Evolutionary conservation across 164 flowering plant species (phyloP), one percentile per base, ranked within the genome.

Genomic region (Echeveria elegans): DNA sequence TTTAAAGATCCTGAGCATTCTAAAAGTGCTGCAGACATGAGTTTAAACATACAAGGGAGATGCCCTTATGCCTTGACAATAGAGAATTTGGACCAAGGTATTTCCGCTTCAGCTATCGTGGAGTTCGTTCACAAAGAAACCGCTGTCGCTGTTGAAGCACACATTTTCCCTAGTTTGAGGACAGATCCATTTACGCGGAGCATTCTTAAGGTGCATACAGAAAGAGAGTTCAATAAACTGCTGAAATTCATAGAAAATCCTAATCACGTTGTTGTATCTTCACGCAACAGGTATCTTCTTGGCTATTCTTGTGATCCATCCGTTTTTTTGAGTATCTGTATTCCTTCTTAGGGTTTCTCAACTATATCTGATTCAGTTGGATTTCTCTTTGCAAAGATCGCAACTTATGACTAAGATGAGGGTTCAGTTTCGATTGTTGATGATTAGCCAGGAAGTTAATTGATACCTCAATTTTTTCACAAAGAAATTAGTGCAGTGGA

Each of bases 61-160:
- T 48, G 24, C 24, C 24, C 23, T 19, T 48, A 48, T 48, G 56
- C 5, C 24, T n/a, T 48, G 24, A 24, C 56, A 23, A 59, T 84
- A 60, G 79, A 79, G 31, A 84, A 86, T 72, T 53, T 86, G 69
- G 88, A 84, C 63, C 83, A 72, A 58, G 83, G 74, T 30, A 40
- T 86, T 38, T 53, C 75, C 23, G 67, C 83, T 11, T 62, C 76
- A 62, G 48, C 70, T 5, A 64, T 84, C 37, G 72, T 61, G 63
- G 79, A 77, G 30, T 86, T 86, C 74, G 47, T 84, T 60, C 66
- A 52, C 29, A 56, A 64, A 24, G 70, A 81, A 23, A 71, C 79
- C 5, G 66, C 72, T 38, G 38, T 86, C 34, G 23, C 58, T 48
- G 15, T 71, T 52, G 70, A 76, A 66, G 87, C 77, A 34, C 74